phyloP scores from a whole-genome alignment of 1,139 yeast species.

The Geotrichum restrictum region DNA sequence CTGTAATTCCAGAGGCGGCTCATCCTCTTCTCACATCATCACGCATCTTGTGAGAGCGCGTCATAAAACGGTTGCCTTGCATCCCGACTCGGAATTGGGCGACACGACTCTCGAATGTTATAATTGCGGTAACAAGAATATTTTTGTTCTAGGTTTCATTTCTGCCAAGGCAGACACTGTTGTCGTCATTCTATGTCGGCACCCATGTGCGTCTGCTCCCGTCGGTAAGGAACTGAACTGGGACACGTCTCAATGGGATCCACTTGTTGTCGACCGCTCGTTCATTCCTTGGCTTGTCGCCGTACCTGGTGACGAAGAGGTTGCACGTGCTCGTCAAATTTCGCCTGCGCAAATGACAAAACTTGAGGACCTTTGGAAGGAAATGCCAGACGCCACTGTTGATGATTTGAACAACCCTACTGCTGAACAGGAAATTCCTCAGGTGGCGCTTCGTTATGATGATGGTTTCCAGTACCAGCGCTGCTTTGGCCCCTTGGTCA shows the following conservation, averaged over 20 bases:
- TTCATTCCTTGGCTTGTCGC: conserved; percentile 80
- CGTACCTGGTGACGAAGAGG: conserved; percentile 62
- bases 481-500: conserved; percentile 77
- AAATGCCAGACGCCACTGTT: conserved; percentile 63
- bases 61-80: conserved; percentile 68
- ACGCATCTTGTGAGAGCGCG: conserved; percentile 80
- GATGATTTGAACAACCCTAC: conserved; percentile 47
- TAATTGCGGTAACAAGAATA: conserved; percentile 80
- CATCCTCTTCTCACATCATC: conserved; percentile 75
- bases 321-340: conserved; percentile 51
- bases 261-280: conserved; percentile 74
- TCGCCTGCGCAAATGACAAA: conserved; percentile 64
- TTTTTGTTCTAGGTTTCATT: conserved; percentile 80
- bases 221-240: conserved; percentile 50
- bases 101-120: conserved; percentile 85
- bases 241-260: conserved; percentile 88
- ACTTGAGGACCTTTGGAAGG: conserved; percentile 79
- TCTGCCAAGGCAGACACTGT: conserved; percentile 84
- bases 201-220: conserved; percentile 76
- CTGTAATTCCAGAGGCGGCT: conserved; percentile 68
- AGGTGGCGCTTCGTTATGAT: conserved; percentile 69
- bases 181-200: conserved; percentile 79
- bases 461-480: conserved; percentile 87
- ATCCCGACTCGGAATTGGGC: conserved; percentile 78
- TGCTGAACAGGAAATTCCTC: conserved; percentile 61